These are phyloP conservation scores for Chalara sp. DNA, from an alignment of 2,329 filamentous ascomycete genomes.

Conservation along the genomic window DNA sequence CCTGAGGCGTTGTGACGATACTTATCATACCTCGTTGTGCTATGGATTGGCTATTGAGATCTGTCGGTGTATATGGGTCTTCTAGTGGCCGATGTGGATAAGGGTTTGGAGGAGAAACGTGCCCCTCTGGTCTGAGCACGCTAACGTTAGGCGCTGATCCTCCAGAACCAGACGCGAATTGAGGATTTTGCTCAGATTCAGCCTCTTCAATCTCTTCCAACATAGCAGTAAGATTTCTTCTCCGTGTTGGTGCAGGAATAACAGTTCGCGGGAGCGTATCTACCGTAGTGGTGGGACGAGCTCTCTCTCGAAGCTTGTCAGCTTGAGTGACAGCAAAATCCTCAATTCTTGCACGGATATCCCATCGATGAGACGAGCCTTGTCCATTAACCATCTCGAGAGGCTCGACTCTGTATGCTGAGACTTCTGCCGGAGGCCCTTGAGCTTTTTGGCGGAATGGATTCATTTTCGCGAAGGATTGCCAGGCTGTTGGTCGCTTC, in stretches of 20 bases:
- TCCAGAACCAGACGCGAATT: background rate
- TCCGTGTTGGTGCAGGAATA: constrained; percentile 55
- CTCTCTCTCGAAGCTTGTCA: constrained; percentile 50
- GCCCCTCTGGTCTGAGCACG: background rate
- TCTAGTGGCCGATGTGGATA: constrained; percentile 11
- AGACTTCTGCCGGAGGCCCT: constrained; percentile 25
- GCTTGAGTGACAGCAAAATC: constrained; percentile 56
- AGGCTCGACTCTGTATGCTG: constrained; percentile 18
- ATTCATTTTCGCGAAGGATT: constrained; percentile 19
- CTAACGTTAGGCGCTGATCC: background rate
- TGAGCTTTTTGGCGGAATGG: constrained; percentile 22
- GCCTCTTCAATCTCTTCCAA: constrained; percentile 46
- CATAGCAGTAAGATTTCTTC: constrained; percentile 48
- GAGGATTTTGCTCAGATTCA: constrained; percentile 6
- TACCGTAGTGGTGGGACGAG: constrained; percentile 46
- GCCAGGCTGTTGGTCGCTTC: constrained; percentile 6
- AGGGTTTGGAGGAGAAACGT: background rate
- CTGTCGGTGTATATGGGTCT: constrained; percentile 22
- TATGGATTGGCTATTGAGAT: constrained; percentile 15
- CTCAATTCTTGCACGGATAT: constrained; percentile 49
- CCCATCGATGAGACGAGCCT: constrained; percentile 37
- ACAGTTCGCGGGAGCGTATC: constrained; percentile 51
- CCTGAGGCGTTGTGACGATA: constrained; percentile 15
- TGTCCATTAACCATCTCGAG: constrained; percentile 11
- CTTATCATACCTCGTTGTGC: constrained; percentile 23